Percentiles rank a stretch among this genome's conserved stretches.
Conservation (phyloP, 495 filamentous ascomycete species). For the Elasticomyces elasticus region DNA sequence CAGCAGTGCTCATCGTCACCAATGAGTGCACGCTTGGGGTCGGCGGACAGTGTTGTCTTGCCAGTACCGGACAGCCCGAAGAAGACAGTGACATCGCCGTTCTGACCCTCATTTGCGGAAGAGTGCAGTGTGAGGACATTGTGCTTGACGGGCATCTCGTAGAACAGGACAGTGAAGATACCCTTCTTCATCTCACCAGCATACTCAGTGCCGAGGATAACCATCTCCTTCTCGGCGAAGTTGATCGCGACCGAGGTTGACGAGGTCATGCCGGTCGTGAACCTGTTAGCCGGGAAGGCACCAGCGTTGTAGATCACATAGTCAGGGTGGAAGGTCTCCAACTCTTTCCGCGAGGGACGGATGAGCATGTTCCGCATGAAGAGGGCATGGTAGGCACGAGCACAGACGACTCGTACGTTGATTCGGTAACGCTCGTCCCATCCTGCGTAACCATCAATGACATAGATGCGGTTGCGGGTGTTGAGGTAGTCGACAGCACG, state of each 20-base stretch:
- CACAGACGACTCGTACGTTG: conserved; percentile 94
- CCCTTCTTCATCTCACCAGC: conserved; percentile 50
- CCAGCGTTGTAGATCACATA: conserved; percentile 99
- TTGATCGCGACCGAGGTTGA: conserved; percentile 80
- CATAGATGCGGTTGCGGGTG: conserved; percentile 97
- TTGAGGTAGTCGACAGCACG: conserved; percentile 98
- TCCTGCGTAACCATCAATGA: conserved; percentile 91
- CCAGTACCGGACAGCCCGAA: conserved; percentile 97
- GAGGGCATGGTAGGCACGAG: conserved; percentile 95
- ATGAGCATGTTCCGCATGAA: conserved; percentile 99
- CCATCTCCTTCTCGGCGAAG: conserved; percentile 89
- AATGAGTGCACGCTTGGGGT: conserved; percentile 90
- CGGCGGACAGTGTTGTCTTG: conserved; percentile 96
- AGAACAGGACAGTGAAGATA: conserved; percentile 97
- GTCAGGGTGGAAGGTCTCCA: conserved; percentile 94
- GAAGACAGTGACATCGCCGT: conserved; percentile 93
- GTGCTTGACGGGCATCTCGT: conserved; percentile 99
- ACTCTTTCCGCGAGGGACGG: conserved; percentile 77
- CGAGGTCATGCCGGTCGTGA: conserved; percentile 96
- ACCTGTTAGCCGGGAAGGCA: conserved; percentile 96
- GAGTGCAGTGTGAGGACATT: conserved; percentile 96
- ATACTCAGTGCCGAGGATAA: conserved; percentile 98
- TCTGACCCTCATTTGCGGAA: conserved; percentile 79
- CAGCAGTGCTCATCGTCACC: conserved; percentile 99
- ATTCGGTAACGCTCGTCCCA: conserved; percentile 99